A percentile compares a stretch with the other conserved stretches of the same genome.
These are phyloP conservation scores for Trypanosoma brucei DNA, from an alignment of 208 protist genomes.

Conservation along the genomic window DNA sequence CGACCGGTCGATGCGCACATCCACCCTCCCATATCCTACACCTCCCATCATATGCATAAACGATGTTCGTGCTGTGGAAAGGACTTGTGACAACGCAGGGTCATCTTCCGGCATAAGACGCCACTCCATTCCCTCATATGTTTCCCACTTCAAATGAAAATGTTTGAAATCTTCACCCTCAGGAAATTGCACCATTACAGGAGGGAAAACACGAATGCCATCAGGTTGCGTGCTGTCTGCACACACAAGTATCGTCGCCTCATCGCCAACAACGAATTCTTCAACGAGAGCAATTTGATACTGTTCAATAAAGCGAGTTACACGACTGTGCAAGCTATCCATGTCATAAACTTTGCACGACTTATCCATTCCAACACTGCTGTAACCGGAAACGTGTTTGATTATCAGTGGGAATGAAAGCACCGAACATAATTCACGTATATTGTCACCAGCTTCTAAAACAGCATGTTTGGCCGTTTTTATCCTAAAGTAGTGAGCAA, in stretches of 20 bases:
- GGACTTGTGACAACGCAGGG: conserved; percentile 58
- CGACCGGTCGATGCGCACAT: conserved; percentile 77
- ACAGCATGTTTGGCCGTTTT: conserved; percentile 57
- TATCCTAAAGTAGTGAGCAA: conserved; percentile 80
- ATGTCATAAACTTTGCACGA: conserved; percentile 76
- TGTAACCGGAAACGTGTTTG: conserved; percentile 89
- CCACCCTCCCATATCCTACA: conserved; percentile 82
- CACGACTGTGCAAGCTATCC: conserved; percentile 47
- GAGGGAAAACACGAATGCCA: conserved; percentile 77
- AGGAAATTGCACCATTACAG: conserved; percentile 77
- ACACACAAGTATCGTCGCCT: conserved; percentile 82
- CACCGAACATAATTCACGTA: conserved; percentile 28
- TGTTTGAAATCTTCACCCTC: conserved; percentile 88
- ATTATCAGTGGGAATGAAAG: conserved; percentile 79
- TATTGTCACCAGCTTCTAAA: conserved; percentile 51
- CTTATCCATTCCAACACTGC: conserved; percentile 88
- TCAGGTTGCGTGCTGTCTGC: conserved; percentile 58
- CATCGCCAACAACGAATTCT: conserved; percentile 85
- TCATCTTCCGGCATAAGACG: conserved; percentile 48
- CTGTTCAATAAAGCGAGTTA: conserved; percentile 58
- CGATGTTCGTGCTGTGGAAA: conserved; percentile 57
- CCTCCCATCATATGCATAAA: conserved; percentile 89
- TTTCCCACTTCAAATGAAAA: conserved; percentile 88
- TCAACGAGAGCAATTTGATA: conserved; percentile 84
- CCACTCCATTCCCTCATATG: conserved; percentile 89